A percentile compares a stretch with the other conserved stretches of the same genome.
Conservation (phyloP, 2,329 filamentous ascomycete species). For the Aspergillus fructus region DNA sequence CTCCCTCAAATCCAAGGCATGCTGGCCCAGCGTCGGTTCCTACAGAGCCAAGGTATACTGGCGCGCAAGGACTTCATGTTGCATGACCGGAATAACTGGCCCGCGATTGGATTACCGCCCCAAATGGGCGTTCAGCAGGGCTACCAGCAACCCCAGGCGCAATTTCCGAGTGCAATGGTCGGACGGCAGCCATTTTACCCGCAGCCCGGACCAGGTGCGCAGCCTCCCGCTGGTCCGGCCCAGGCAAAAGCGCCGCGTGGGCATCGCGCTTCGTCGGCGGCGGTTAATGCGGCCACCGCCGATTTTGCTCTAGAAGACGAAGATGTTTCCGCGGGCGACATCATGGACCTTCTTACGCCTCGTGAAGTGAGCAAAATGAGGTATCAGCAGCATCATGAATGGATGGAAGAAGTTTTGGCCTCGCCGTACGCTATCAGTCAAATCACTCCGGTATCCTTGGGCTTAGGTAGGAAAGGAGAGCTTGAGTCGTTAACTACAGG, state of each 20-base stretch:
- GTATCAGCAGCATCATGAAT: slow-evolving; percentile 94
- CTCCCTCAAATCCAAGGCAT: slow-evolving; percentile 41
- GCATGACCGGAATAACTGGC: slow-evolving; percentile 86
- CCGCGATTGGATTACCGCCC: slow-evolving; percentile 70
- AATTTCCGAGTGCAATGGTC: slow-evolving; percentile 35
- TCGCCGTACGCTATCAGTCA: slow-evolving; percentile 84
- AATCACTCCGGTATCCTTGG: slow-evolving; percentile 83
- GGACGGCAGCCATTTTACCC: slow-evolving; percentile 39
- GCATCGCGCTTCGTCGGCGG: slow-evolving; percentile 41
- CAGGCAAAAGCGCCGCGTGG: slow-evolving; percentile 43
- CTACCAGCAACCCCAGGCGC: slow-evolving; percentile 52
- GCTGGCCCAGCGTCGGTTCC: slow-evolving; percentile 51
- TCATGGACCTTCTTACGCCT: slow-evolving; percentile 85
- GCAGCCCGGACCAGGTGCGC: slow-evolving; percentile 27
- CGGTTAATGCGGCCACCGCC: slow-evolving; percentile 39
- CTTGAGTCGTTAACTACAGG: slow-evolving; percentile 78
- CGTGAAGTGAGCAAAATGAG: slow-evolving; percentile 83
- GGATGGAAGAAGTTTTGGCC: slow-evolving; percentile 96
- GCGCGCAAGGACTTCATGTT: slow-evolving; percentile 93
- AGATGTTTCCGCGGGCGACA: slow-evolving; percentile 80
- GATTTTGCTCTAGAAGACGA: slow-evolving; percentile 72
- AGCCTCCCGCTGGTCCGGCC: slow-evolving; percentile 23
- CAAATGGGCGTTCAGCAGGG: slow-evolving; percentile 48
- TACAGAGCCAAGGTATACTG: slow-evolving; percentile 76
- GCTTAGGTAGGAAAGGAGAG: slow-evolving; percentile 80